Evolutionary conservation across 805 yeast genomes (phyloP), one percentile per base, ranked within the genome.

Genomic region (Nakazawaea molendinolei): DNA sequence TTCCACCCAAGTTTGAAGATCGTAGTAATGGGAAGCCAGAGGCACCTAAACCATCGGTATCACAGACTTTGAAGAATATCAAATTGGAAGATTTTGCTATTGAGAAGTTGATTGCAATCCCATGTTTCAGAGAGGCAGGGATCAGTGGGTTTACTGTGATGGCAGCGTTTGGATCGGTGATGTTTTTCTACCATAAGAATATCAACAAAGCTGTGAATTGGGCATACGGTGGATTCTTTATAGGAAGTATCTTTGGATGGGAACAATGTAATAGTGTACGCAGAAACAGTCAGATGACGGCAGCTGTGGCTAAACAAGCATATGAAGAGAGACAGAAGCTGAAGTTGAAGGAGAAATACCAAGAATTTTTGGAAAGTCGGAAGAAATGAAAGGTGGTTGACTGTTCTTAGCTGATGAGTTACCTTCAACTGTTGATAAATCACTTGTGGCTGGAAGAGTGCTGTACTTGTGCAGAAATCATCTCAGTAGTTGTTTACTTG

Each of bases 161-260:
- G 71, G 80, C 79, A 26, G 85, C 83, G 0, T 61, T 80, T 25
- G 82, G 85, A 0, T 61, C 78, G 0, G 77, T 80, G 20, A 78
- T 83, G 24, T 77, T 81, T 39, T 51, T 80, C 23, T 74, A 78
- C 35, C 86, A 78, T 49, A 79, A 79, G 49, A 73, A 74, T 33
- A 68, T 79, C 0, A 53, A 62, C 8, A 70, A 70, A 42, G 78
- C 94, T 1, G 65, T 74, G 12, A 85, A 89, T 51, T 89, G 96
- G 95, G 79, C 80, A 8, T 66, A 84, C 34, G 82, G 83, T 25
- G 95, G 92, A 3, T 74, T 86, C 44, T 58, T 84, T 38, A 53
- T 86, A 15, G 96, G 96, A 1, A 76, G 85, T 30, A 68, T 84
- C 0, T 77, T 84, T 19, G 85, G 95, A 1, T 89, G 95, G 95